Evolutionary conservation across 371 early-diverging fungal species (phyloP), one percentile per base, ranked within the genome.

Genomic region (Entomophthora muscae): DNA sequence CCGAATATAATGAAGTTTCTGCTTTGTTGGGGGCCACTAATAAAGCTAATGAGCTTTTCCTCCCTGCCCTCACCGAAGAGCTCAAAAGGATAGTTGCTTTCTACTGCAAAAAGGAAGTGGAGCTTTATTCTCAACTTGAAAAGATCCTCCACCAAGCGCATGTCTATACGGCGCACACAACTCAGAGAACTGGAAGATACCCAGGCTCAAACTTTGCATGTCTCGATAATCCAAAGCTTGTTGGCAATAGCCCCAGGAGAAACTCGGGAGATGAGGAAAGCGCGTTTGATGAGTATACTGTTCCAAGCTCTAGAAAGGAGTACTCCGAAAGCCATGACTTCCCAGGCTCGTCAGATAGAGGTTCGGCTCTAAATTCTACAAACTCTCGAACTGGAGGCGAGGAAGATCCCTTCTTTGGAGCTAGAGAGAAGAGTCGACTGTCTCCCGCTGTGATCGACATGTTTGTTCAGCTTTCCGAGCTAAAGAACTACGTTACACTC

Each of bases 401-500:
- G n/a, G n/a, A n/a, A n/a, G n/a, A n/a, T n/a, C n/a, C n/a, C n/a
- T n/a, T n/a, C n/a, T n/a, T n/a, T n/a, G n/a, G n/a, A n/a, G n/a
- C n/a, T n/a, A n/a, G n/a, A n/a, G n/a, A n/a, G n/a, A n/a, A n/a
- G n/a, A n/a, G n/a, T n/a, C n/a, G n/a, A n/a, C 53, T 62, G n/a
- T 33, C 62, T 52, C 29, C 42, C 71, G 32, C n/a, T 3, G 13
- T 12, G 5, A 69, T 81, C 53, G 84, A 89, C 66, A 74, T 88
- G 53, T 91, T 84, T 70, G 87, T 91, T 21, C 68, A 82, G 54
- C 69, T 95, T 1, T 83, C 84, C 28, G 93, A 93, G 66, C 76
- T 96, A 10, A 86, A 89, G 60, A 85, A 92, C 1, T 99, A 88
- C 71, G 86, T 85, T 13, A 85, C 90, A 52, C 81, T 98, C 53